A percentile compares a stretch with the other conserved stretches of the same genome.
Evolutionary conservation across 2,329 filamentous ascomycete species (phyloP).

Genomic region (Ceratocystis colombiana): DNA sequence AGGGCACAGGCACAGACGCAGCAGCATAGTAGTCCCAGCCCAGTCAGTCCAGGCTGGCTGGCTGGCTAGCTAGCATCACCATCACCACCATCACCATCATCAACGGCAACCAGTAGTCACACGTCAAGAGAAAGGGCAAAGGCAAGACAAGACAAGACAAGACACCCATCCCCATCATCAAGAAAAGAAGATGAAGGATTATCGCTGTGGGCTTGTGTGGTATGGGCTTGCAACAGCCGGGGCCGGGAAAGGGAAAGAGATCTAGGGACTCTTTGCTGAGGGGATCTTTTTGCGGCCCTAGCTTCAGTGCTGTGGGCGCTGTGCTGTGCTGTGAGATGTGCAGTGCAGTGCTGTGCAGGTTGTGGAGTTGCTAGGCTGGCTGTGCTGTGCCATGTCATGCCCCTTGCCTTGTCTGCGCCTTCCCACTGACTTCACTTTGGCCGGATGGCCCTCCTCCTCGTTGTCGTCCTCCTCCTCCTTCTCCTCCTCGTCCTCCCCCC

Average conservation of each 20-base stretch:
- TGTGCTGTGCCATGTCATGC: conserved; percentile 11
- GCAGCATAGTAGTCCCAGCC: too few relatives aligned
- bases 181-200: conserved; percentile 5
- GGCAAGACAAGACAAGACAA: too few relatives aligned
- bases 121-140: neutral
- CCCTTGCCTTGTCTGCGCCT: conserved; percentile 9
- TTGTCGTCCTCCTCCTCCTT: neutral
- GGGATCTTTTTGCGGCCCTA: conserved; percentile 5
- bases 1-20: too few relatives aligned
- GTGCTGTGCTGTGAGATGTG: conserved; percentile 11
- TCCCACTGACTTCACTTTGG: neutral
- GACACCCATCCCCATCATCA: neutral
- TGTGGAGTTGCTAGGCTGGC: conserved; percentile 3
- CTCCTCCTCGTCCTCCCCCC: neutral
- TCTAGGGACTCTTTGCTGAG: conserved; percentile 5
- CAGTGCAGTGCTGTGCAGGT: conserved; percentile 8
- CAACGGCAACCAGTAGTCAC: neutral
- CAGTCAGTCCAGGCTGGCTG: too few relatives aligned
- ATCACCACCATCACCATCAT: too few relatives aligned
- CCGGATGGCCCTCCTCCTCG: neutral
- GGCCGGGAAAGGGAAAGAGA: conserved; percentile 9
- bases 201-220: conserved; percentile 6
- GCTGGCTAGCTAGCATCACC: too few relatives aligned
- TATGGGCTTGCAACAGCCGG: conserved; percentile 7
- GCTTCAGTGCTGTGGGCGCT: conserved; percentile 12